A percentile compares a stretch with the other conserved stretches of the same genome.
Evolutionary conservation across 2,329 filamentous ascomycete genomes (phyloP).

Genomic region (Aspergillus ruber): DNA sequence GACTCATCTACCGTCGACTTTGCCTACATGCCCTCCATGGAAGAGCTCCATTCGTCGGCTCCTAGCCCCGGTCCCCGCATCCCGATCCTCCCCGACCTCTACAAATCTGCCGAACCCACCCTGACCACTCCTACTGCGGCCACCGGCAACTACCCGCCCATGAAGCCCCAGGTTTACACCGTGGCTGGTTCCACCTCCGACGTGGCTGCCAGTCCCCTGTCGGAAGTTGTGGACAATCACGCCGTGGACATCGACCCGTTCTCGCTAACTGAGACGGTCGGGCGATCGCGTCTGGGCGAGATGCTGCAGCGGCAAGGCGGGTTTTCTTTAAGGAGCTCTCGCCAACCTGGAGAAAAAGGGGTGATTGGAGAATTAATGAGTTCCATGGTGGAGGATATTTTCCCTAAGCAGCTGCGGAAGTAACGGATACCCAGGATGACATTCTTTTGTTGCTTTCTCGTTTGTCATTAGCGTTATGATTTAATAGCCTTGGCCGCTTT

Average conservation of each 20-base stretch:
- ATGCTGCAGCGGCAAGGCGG: slow-evolving; percentile 30
- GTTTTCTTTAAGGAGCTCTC: background rate
- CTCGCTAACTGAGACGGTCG: slow-evolving; percentile 48
- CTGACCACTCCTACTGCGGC: slow-evolving; percentile 14
- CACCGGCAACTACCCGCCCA: slow-evolving; percentile 24
- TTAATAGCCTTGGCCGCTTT: background rate
- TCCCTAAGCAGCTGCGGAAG: slow-evolving; percentile 25
- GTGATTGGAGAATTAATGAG: slow-evolving; percentile 29
- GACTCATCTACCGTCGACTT: slow-evolving; percentile 60
- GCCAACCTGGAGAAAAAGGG: slow-evolving; percentile 18
- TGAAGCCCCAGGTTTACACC: slow-evolving; percentile 53
- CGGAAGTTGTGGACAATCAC: slow-evolving; percentile 53
- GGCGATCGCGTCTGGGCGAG: slow-evolving; percentile 31
- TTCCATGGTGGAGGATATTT: slow-evolving; percentile 32
- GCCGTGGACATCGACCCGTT: slow-evolving; percentile 52
- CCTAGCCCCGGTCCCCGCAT: slow-evolving; percentile 38
- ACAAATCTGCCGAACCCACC: slow-evolving; percentile 21
- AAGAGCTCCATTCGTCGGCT: slow-evolving; percentile 34
- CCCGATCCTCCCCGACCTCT: slow-evolving; percentile 44
- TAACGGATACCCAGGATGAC: slow-evolving; percentile 9
- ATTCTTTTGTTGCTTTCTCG: slow-evolving; percentile 1
- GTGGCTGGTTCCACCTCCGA: slow-evolving; percentile 39
- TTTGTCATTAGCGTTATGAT: background rate
- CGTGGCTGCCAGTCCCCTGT: slow-evolving; percentile 49
- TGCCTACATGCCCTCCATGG: slow-evolving; percentile 51